Evolutionary conservation across 1,139 yeast species (phyloP).

Genomic region (Magnusiomyces suaveolens): DNA sequence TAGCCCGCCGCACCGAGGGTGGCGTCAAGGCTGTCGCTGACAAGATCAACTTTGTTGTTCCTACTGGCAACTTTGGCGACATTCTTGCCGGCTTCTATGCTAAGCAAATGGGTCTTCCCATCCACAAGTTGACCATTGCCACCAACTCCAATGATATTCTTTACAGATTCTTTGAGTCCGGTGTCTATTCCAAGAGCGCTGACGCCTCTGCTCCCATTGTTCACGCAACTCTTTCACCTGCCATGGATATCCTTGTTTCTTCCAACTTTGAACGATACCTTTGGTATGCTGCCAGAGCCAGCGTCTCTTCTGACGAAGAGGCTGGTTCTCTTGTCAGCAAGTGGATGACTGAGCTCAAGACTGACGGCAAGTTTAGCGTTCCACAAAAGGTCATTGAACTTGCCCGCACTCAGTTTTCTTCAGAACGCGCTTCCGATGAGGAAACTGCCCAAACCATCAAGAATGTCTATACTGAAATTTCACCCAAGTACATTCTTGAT

Average conservation of each 20-base stretch:
- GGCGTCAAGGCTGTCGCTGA: conserved; percentile 27
- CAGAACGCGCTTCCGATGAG: conserved; percentile 69
- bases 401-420: conserved; percentile 61
- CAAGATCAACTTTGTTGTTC: conserved; percentile 73
- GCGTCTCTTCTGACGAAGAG: conserved; percentile 47
- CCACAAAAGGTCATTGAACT: conserved; percentile 53
- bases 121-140: conserved; percentile 78
- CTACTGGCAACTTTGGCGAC: conserved; percentile 97
- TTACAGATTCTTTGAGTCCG: conserved; percentile 81
- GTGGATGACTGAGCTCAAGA: conserved; percentile 76
- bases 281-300: conserved; percentile 80
- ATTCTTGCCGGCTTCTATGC: conserved; percentile 95
- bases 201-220: conserved; percentile 50
- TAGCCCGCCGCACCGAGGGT: conserved; percentile 34
- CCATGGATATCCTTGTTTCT: conserved; percentile 94
- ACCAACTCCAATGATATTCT: conserved; percentile 92
- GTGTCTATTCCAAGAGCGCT: conserved; percentile 53
- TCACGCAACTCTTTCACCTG: conserved; percentile 88
- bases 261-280: conserved; percentile 92
- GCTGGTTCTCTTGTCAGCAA: conserved; percentile 64
- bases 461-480: conserved; percentile 47
- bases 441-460: conserved; percentile 73
- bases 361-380: conserved; percentile 66
- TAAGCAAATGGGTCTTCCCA: conserved; percentile 88
- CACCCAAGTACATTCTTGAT: conserved; percentile 74